Conservation (phyloP, 164 flowering plant species). For the Dillenia suffruticosa region DNA sequence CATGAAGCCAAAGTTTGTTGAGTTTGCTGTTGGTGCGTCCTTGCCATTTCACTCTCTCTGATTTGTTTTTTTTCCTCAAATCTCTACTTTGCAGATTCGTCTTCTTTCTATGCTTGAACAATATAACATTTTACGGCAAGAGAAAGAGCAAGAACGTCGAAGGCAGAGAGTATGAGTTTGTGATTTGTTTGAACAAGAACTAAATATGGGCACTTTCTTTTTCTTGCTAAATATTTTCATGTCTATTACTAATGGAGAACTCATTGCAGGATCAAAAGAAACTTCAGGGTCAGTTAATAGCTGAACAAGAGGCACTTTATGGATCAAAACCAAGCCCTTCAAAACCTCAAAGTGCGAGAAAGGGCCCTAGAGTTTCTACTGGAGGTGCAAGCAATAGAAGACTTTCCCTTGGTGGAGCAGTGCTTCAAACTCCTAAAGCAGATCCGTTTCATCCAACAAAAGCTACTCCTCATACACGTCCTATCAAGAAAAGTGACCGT, state of each 20-base stretch:
- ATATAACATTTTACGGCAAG: constrained; percentile 59
- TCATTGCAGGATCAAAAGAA: constrained; percentile 81
- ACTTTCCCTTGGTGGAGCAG: constrained; percentile 63
- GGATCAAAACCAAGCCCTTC: constrained; percentile 92
- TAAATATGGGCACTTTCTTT: background rate
- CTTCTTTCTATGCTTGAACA: constrained; percentile 88
- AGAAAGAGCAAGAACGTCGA: constrained; percentile 77
- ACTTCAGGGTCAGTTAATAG: constrained; percentile 60
- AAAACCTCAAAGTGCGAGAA: constrained; percentile 57
- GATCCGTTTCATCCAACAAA: constrained; percentile 27
- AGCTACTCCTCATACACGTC: constrained; percentile 30
- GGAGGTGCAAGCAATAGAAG: constrained; percentile 55
- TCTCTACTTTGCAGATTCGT: constrained; percentile 39
- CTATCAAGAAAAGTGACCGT: constrained; percentile 38
- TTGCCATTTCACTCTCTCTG: too few species aligned
- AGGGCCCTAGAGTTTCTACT: constrained; percentile 53
- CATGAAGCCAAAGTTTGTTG: too few species aligned
- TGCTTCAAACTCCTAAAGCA: constrained; percentile 52
- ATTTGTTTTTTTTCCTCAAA: background rate
- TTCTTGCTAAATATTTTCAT: background rate
- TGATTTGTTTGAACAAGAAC: background rate
- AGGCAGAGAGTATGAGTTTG: constrained; percentile 58
- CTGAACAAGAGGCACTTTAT: constrained; percentile 63
- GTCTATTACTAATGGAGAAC: background rate
- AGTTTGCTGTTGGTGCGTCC: too few species aligned